These are phyloP conservation scores for Rhynchosporium secalis DNA, from an alignment of 2,329 filamentous ascomycete species.

Conservation along the genomic window DNA sequence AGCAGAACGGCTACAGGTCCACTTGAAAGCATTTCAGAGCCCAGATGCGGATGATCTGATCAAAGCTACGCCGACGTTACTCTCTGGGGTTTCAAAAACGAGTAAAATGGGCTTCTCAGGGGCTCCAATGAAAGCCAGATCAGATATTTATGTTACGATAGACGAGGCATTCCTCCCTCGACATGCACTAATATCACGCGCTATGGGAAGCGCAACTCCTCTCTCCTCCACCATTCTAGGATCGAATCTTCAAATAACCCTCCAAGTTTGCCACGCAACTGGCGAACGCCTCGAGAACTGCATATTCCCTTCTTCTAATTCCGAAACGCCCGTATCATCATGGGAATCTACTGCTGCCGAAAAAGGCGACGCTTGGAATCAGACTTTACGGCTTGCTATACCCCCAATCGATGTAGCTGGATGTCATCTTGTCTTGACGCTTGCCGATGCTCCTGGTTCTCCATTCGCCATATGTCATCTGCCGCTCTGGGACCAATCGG, in stretches of 20 bases:
- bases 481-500: slow-evolving; percentile 88
- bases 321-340: slow-evolving; percentile 67
- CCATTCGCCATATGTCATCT: slow-evolving; percentile 92
- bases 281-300: slow-evolving; percentile 85
- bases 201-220: slow-evolving; percentile 71
- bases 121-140: slow-evolving; percentile 81
- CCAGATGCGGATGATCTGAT: slow-evolving; percentile 79
- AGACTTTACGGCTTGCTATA: slow-evolving; percentile 81
- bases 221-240: slow-evolving; percentile 63
- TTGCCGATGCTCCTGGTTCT: slow-evolving; percentile 81
- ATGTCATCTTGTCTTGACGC: slow-evolving; percentile 84
- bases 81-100: slow-evolving; percentile 79
- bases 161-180: slow-evolving; percentile 75
- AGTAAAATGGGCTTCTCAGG: slow-evolving; percentile 92
- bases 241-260: slow-evolving; percentile 78
- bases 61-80: slow-evolving; percentile 80
- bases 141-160: slow-evolving; percentile 92
- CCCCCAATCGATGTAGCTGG: slow-evolving; percentile 76
- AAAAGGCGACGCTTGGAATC: slow-evolving; percentile 80
- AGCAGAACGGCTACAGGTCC: slow-evolving; percentile 76
- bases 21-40: slow-evolving; percentile 74
- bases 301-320: slow-evolving; percentile 84
- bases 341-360: slow-evolving; percentile 86
- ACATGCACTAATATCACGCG: slow-evolving; percentile 69
- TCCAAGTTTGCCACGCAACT: slow-evolving; percentile 78